These are phyloP conservation scores for Cystobasidiopsis lactophilus DNA, from an alignment of 768 basidiomycete species.

Conservation along the genomic window DNA sequence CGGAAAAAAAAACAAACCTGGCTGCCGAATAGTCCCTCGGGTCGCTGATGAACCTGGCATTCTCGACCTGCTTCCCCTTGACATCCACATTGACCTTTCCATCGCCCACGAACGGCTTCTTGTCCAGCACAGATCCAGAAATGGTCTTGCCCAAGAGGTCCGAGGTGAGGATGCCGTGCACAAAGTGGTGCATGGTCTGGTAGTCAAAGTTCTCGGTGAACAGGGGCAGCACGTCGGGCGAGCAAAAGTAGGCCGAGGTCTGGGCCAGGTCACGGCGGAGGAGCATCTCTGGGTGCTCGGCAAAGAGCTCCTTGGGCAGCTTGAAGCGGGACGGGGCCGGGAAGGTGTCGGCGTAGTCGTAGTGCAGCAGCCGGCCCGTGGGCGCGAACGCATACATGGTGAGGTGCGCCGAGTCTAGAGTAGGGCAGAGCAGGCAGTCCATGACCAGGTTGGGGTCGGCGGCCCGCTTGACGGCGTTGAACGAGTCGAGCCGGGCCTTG, in stretches of 20 bases:
- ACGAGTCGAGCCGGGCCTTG: slow-evolving; percentile 65
- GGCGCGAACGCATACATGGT: slow-evolving; percentile 47
- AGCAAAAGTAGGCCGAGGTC: slow-evolving; percentile 79
- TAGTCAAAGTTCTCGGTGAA: slow-evolving; percentile 99
- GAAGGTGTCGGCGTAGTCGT: slow-evolving; percentile 50
- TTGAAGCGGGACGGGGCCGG: slow-evolving; percentile 40
- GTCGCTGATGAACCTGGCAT: slow-evolving; percentile 81
- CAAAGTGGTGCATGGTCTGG: slow-evolving; percentile 78
- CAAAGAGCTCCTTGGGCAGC: slow-evolving; percentile 58
- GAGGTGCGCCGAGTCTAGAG: slow-evolving; percentile 17
- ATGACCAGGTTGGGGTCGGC: slow-evolving; percentile 95
- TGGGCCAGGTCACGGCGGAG: slow-evolving; percentile 72
- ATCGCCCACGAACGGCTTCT: slow-evolving; percentile 6
- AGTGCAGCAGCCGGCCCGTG: slow-evolving; percentile 63
- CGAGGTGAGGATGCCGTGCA: slow-evolving; percentile 79
- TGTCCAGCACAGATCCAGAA: slow-evolving; percentile 60
- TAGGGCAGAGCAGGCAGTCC: slow-evolving; percentile 24
- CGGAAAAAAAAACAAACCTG: slow-evolving; percentile 33
- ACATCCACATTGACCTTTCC: slow-evolving; percentile 12
- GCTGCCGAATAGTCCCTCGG: slow-evolving; percentile 76
- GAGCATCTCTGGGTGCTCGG: slow-evolving; percentile 54
- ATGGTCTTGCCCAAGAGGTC: slow-evolving; percentile 89
- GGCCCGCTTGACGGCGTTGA: slow-evolving; percentile 41
- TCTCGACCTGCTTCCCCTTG: slow-evolving; percentile 32
- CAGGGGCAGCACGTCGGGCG: slow-evolving; percentile 76